Conservation (phyloP, 805 yeast genomes). For the Wickerhamiella occidentalis region DNA sequence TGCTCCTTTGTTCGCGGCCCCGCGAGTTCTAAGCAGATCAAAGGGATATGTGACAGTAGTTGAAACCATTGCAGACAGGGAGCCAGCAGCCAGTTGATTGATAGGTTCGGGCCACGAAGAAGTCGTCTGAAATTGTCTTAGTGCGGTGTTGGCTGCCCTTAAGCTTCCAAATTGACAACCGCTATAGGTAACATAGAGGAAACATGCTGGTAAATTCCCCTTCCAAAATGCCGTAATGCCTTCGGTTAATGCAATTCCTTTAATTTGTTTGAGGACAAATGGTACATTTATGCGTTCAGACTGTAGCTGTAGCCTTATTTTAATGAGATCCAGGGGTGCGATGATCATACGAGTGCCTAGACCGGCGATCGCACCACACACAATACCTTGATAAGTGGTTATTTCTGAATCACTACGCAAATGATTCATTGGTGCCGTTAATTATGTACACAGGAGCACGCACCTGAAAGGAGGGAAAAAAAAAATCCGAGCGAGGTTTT, state of each 20-base stretch:
- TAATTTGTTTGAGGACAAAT: slow-evolving; percentile 26
- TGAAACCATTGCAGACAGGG: slow-evolving; percentile 63
- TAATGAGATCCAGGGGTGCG: slow-evolving; percentile 71
- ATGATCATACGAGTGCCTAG: slow-evolving; percentile 46
- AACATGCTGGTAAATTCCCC: slow-evolving; percentile 87
- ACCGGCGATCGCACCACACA: slow-evolving; percentile 68
- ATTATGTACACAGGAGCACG: neutral
- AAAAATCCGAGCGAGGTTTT: neutral
- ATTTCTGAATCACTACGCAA: slow-evolving; percentile 37
- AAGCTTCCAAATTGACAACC: slow-evolving; percentile 71
- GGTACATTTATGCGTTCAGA: slow-evolving; percentile 13
- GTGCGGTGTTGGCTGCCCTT: slow-evolving; percentile 38
- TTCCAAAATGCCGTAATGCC: slow-evolving; percentile 81
- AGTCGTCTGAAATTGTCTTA: slow-evolving; percentile 25
- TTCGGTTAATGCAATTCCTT: slow-evolving; percentile 43
- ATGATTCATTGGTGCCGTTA: slow-evolving; percentile 15
- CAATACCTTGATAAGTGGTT: slow-evolving; percentile 39
- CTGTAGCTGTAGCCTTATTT: slow-evolving; percentile 61
- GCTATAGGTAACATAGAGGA: slow-evolving; percentile 76
- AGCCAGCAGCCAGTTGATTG: slow-evolving; percentile 53
- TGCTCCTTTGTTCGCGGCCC: slow-evolving; percentile 48
- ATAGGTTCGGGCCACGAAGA: slow-evolving; percentile 28
- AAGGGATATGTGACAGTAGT: slow-evolving; percentile 74
- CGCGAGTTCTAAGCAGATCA: slow-evolving; percentile 76
- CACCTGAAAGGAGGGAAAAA: neutral